Evolutionary conservation across 106 monocot genomes (phyloP), one percentile per base, ranked within the genome.

Genomic region (Gastrodia elata): DNA sequence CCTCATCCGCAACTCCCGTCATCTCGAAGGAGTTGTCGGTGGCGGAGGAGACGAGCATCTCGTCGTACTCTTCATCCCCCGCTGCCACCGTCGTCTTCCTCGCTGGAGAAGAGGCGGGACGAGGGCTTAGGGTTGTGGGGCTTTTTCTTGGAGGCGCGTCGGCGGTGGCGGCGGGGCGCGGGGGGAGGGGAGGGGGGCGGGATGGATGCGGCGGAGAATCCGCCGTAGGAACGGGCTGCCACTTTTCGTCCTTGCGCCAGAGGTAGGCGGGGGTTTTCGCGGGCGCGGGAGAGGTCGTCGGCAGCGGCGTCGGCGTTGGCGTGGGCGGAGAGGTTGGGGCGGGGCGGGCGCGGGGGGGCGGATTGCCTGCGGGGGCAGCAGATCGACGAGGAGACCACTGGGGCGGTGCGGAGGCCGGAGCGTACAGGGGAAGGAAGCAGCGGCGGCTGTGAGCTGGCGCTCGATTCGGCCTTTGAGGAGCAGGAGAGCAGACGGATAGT

Each of bases 181-280:
- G 24, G 10, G 40, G 65, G 14, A 3, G 33, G 2, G 0, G 35
- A 15, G 36, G 37, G 5, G 0, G 34, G 18, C 5, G 69, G 22
- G 10, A n/a, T 20, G 25, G 39, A 39, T 3, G 38, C 40, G 40
- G 69, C 69, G 14, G 25, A 22, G 18, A 67, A 67, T 0, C 67
- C 67, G 37, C 38, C 67, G 20, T 40, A 72, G 32, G 72, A 20
- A 72, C 72, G 0, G 40, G 40, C 32, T 78, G 84, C 81, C 81
- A 85, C n/a, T 80, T 78, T 48, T 81, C 68, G 46, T 86, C 79
- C 68, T 79, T 65, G 57, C 78, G 68, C 85, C 85, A 86, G 68
- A 82, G 76, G 39, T 82, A 86, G 20, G 76, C 68, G 10, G 82
- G 82, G 30, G 70, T 78, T 46, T n/a, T 71, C 64, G 15, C 75